These are phyloP conservation scores for Pseudotulostoma volvatum DNA, from an alignment of 495 filamentous ascomycete genomes.

Conservation along the genomic window DNA sequence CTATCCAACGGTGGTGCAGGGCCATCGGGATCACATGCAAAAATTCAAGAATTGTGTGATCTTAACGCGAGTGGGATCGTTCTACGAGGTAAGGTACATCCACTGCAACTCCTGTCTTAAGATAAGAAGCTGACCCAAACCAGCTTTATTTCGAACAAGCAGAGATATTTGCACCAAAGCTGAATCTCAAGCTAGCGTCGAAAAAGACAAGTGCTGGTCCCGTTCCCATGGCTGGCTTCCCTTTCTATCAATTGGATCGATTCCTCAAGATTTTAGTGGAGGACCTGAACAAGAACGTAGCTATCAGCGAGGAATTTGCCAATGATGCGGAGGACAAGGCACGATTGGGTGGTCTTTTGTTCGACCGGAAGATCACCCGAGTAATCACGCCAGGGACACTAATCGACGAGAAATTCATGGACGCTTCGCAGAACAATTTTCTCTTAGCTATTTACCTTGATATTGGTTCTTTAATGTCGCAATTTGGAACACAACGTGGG, in stretches of 20 bases:
- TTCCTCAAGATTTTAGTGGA: slow-evolving; percentile 85
- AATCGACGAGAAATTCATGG: slow-evolving; percentile 94
- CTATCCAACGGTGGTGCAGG: slow-evolving; percentile 79
- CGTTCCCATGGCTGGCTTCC: slow-evolving; percentile 88
- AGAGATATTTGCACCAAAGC: slow-evolving; percentile 65
- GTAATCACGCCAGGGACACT: slow-evolving; percentile 88
- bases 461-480: slow-evolving; percentile 2
- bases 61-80: slow-evolving; percentile 78
- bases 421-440: slow-evolving; percentile 83
- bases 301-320: slow-evolving; percentile 82
- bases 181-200: slow-evolving; percentile 76
- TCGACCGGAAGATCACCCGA: slow-evolving; percentile 67
- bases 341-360: slow-evolving; percentile 59
- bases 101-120: neutral
- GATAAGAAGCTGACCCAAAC: too few relatives aligned
- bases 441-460: slow-evolving; percentile 57
- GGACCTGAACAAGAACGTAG: slow-evolving; percentile 78
- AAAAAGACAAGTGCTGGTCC: slow-evolving; percentile 58
- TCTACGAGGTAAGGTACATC: slow-evolving; percentile 70
- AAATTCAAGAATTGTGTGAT: slow-evolving; percentile 80
- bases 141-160: slow-evolving; percentile 87
- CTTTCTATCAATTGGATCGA: slow-evolving; percentile 77
- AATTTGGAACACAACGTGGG: slow-evolving; percentile 1
- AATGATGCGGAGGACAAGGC: slow-evolving; percentile 46
- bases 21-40: slow-evolving; percentile 78